These are phyloP conservation scores for Penicillium roqueforti DNA, from an alignment of 495 filamentous ascomycete species.

Conservation along the genomic window DNA sequence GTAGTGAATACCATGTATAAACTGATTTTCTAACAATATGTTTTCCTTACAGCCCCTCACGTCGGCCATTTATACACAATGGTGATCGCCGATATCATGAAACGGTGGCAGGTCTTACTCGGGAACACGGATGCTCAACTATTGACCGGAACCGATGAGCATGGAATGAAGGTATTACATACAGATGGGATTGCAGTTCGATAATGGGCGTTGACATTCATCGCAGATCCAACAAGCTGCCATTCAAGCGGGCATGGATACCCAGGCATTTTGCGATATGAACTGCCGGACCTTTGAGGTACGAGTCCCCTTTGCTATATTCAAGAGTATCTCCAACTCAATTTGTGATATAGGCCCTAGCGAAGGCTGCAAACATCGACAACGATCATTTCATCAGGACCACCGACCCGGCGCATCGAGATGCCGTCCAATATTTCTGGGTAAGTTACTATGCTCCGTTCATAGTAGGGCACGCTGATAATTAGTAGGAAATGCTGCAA, in stretches of 20 bases:
- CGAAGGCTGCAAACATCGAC: conserved; percentile 59
- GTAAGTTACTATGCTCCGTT: conserved; percentile 31
- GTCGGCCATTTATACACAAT: conserved; percentile 93
- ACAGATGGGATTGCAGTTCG: too few relatives aligned
- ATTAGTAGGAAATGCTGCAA: conserved; percentile 54
- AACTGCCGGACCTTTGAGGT: conserved; percentile 49
- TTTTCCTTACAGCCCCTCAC: conserved; percentile 66
- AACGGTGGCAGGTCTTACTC: conserved; percentile 81
- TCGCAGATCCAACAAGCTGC: conserved; percentile 78
- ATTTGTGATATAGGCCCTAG: conserved; percentile 50
- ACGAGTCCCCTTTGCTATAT: background rate
- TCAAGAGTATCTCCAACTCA: background rate
- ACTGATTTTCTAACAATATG: conserved; percentile 13
- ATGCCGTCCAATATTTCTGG: conserved; percentile 92
- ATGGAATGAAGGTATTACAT: conserved; percentile 75
- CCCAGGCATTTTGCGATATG: conserved; percentile 58
- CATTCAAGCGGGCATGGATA: conserved; percentile 55
- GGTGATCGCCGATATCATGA: conserved; percentile 84
- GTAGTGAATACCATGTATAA: background rate
- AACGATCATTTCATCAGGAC: conserved; percentile 89
- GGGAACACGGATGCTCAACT: conserved; percentile 65
- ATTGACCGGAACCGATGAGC: conserved; percentile 93
- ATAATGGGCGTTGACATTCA: conserved; percentile 15
- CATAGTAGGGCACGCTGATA: conserved; percentile 12
- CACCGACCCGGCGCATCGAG: conserved; percentile 73